Evolutionary conservation across 2,329 filamentous ascomycete species (phyloP), one percentile per base, ranked within the genome.

Genomic region (Fusarium setosum): DNA sequence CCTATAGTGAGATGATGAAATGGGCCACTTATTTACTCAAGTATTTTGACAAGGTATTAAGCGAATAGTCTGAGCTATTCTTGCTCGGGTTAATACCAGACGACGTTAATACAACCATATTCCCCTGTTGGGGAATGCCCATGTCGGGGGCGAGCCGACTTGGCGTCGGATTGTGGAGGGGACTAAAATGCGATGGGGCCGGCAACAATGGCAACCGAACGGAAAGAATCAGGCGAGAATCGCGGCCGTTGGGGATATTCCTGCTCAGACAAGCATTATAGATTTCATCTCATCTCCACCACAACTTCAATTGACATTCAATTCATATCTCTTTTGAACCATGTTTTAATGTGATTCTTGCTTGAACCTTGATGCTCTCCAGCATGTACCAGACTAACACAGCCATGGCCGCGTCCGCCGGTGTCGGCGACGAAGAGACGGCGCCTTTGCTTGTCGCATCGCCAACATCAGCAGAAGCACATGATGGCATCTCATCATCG

Each of bases 371-470:
- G 20, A 29, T 29, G 8, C 26, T 6, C 10, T 23, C 20, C 21
- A 44, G 13, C 12, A 44, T 40, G 15, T 37, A 48, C 15, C 34
- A 34, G 18, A n/a, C 37, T 34, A 49, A 47, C 47, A 40, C 32
- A 13, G 59, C 37, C 34, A 67, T 68, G 64, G 29, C 63, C 32
- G 45, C 42, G 26, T 18, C 53, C 44, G 20, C 56, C 48, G 48
- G 49, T 62, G 31, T 61, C 56, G 65, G 53, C 37, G 52, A 67
- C 4, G 38, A 64, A 58, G 65, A 69, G 55, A 52, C 45, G 21
- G 34, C 57, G 32, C 57, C 45, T 12, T 23, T 66, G 9, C 51
- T 68, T 26, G 38, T 23, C 11, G 18, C 41, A 49, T 55, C 61
- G n/a, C 47, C 64, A 21, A 1, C 21, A 18, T 41, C 41, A 18